Percentiles rank a stretch among this genome's conserved stretches.
Conservation (phyloP, 2,329 filamentous ascomycete genomes). For the Diaporthe batatas region DNA sequence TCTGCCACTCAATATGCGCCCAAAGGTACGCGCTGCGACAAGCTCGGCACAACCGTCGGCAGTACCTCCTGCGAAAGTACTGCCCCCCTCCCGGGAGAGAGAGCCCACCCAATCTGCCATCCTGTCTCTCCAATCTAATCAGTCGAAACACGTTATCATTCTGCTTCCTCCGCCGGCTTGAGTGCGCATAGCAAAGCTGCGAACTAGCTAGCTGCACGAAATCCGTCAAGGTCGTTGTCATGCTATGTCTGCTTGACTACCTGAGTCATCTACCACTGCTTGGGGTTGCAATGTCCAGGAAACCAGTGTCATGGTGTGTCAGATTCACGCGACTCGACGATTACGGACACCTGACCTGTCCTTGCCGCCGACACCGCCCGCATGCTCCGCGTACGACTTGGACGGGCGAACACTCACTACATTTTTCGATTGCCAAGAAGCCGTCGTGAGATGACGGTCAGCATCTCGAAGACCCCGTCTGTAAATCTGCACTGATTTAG, state of each 20-base stretch:
- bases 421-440: constrained; percentile 14
- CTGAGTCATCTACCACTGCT: constrained; percentile 21
- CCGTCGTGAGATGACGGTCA: not conserved
- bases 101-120: constrained; percentile 38
- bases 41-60: constrained; percentile 43
- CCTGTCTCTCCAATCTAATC: constrained; percentile 37
- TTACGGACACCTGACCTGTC: constrained; percentile 20
- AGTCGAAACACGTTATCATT: constrained; percentile 33
- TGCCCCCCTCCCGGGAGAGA: not conserved
- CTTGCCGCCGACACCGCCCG: constrained; percentile 33
- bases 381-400: constrained; percentile 4
- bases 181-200: constrained; percentile 31
- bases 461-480: not conserved
- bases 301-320: constrained; percentile 31
- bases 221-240: constrained; percentile 18
- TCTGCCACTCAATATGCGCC: not conserved
- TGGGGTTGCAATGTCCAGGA: constrained; percentile 19
- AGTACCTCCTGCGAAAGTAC: constrained; percentile 40
- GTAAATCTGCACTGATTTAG: not conserved
- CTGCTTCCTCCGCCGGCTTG: constrained; percentile 11
- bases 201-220: constrained; percentile 33
- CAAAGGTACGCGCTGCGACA: constrained; percentile 32
- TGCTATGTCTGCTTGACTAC: constrained; percentile 25
- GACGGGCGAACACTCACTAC: constrained; percentile 15
- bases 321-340: constrained; percentile 36